Evolutionary conservation across 768 basidiomycete genomes (phyloP), one percentile per base, ranked within the genome.

Genomic region (Plicaturopsis crispa): DNA sequence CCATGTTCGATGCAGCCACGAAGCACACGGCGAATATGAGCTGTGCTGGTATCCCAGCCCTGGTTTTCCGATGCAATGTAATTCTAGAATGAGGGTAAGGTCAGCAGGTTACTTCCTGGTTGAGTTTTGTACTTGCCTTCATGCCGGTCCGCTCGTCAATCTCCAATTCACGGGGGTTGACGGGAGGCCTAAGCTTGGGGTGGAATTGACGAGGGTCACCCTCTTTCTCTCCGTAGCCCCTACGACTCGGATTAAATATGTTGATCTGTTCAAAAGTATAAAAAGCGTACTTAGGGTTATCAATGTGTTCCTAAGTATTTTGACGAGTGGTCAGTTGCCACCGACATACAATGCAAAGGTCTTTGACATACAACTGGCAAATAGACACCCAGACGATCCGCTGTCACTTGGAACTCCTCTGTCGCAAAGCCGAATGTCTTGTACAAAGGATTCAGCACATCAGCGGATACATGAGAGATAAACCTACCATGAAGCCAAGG

Each of bases 111-210:
- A 41, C 22, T 34, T 24, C 13, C 12, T 19, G 31, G 20, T 23
- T 6, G 6, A 26, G 7, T n/a, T 11, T 13, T 2, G 4, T 5
- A 20, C 38, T 17, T 45, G 79, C 78, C 68, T 87, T 87, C 85
- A 89, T 88, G 3, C 86, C 86, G 2, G 76, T 86, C 13, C 66
- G 61, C n/a, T 67, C 63, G 49, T 91, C 85, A 24, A 89, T 73
- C 51, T 87, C 78, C 13, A 88, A 70, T 53, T 91, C 87, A 32
- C 69, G 61, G n/a, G 61, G 63, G 39, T 80, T 64, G 22, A 89
- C 80, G 2, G 85, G 87, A 10, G 80, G 80, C 31, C 88, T 74
- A 30, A 89, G 72, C 38, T 80, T 75, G 2, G 75, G 72, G 54
- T 91, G 77, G 51, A 75, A 78, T 45, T 63, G 63, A 39, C 85